Evolutionary conservation across 208 protist species (phyloP), one percentile per base, ranked within the genome.

Genomic region (Crithidia expoeki): DNA sequence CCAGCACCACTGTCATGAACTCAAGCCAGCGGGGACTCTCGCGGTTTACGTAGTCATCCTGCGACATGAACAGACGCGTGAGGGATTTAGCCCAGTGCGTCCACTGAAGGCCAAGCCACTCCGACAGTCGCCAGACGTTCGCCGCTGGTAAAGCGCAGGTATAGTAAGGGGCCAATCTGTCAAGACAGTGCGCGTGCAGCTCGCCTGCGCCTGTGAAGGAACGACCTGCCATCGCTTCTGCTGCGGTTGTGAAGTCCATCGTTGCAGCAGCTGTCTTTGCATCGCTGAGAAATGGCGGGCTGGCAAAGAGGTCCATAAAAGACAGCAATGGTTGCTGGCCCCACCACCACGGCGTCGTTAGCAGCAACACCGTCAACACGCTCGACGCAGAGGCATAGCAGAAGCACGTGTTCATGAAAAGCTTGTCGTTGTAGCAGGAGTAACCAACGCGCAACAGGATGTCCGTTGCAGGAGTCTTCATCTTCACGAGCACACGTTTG

Each of bases 391-490:
- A 68, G 9, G 74, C 51, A 50, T 42, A 68, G 69, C 73, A 56
- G 42, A 83, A 46, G 23, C 61, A 72, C 38, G 49, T 19, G 33
- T 77, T 62, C 53, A 77, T 66, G 42, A 60, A 42, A 23, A 78
- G 23, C 30, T 68, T 77, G 59, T 91, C 85, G 4, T n/a, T 33
- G 70, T 85, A 91, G 66, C 53, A 78, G 12, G 85, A 91, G 67
- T 84, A 85, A 25, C 82, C 85, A 1, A 86, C 55, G 23, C 58
- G 69, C 3, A 72, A 33, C 34, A 44, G 78, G n/a, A 25, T 46
- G 53, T 77, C 30, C 50, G 49, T 6, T 46, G 14, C 12, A 49
- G 6, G 46, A 53, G 12, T 33, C 61, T 64, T 66, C 62, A 79
- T 23, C 53, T 56, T 65, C 50, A 86, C 86, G 28, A 83, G 56